phyloP scores from a whole-genome alignment of 352 stramenopile species.

The Globisporangium recalcitrans region DNA sequence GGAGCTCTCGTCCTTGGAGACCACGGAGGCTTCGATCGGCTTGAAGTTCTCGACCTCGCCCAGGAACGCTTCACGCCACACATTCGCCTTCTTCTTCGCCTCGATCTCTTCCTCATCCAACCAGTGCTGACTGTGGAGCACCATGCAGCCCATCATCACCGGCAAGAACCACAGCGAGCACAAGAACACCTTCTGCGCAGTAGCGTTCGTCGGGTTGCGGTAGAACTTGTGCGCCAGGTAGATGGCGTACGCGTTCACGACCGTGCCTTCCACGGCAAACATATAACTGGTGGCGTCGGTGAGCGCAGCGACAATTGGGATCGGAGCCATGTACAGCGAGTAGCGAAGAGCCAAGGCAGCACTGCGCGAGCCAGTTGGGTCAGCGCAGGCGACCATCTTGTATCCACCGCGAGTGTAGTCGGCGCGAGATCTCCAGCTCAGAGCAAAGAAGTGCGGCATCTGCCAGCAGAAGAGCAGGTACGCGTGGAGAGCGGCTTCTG shows the following conservation, averaged over 20 bases:
- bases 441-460: conserved; percentile 99
- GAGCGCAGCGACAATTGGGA: conserved; percentile 91
- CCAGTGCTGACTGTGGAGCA: conserved; percentile 95
- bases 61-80: conserved; percentile 70
- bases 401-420: conserved; percentile 91
- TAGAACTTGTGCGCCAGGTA: conserved; percentile 95
- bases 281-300: conserved; percentile 96
- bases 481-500: conserved; percentile 70
- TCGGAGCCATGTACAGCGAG: conserved; percentile 90
- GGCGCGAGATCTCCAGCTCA: conserved; percentile 95
- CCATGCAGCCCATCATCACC: conserved; percentile 95
- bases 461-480: conserved; percentile 97
- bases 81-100: conserved; percentile 46
- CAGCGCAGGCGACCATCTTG: conserved; percentile 93
- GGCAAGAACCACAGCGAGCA: conserved; percentile 98
- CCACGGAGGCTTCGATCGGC: conserved; percentile 26
- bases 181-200: conserved; percentile 96
- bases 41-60: conserved; percentile 68
- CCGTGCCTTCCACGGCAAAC: conserved; percentile 96
- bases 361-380: conserved; percentile 90
- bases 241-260: conserved; percentile 95
- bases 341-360: conserved; percentile 92
- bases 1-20: conserved; percentile 40
- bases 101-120: conserved; percentile 62
- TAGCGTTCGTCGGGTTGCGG: conserved; percentile 90